phyloP scores from a whole-genome alignment of 345 rosid genomes.

The Citrus maxima region DNA sequence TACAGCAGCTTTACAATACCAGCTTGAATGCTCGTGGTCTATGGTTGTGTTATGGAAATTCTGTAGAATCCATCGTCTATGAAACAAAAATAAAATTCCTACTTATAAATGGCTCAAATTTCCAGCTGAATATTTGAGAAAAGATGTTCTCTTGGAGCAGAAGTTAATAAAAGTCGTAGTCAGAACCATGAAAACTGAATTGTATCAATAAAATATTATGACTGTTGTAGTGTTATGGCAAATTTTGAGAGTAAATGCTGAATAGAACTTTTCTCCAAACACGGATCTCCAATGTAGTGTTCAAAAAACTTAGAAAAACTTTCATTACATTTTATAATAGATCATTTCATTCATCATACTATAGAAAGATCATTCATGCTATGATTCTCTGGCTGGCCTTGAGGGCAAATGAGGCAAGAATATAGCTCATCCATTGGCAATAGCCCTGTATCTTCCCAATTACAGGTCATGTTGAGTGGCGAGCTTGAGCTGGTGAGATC shows the following conservation, averaged over 20 bases:
- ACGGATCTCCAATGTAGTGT: not conserved
- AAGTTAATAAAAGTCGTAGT: not conserved
- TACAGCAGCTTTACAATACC: no score
- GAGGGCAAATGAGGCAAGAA: conserved; percentile 14
- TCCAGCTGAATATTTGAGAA: not conserved
- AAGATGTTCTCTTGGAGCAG: not conserved
- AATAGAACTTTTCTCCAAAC: not conserved
- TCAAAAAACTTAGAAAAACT: not conserved
- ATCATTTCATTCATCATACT: not conserved
- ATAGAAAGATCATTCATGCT: conserved; percentile 1
- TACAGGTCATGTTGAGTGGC: conserved; percentile 11
- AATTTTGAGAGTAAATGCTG: not conserved
- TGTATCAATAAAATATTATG: not conserved
- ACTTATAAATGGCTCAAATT: not conserved
- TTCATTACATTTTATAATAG: not conserved
- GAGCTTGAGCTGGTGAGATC: conserved; percentile 18
- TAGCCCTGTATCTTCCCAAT: conserved; percentile 4
- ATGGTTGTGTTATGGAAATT: not conserved
- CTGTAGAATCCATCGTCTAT: not conserved
- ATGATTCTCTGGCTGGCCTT: not conserved
- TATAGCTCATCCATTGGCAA: conserved; percentile 18
- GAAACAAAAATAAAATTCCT: not conserved
- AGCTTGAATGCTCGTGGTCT: not conserved
- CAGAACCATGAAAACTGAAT: not conserved
- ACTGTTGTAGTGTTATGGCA: not conserved